Percentiles rank a stretch among this genome's conserved stretches.
These are phyloP conservation scores for Pythium periplocum DNA, from an alignment of 352 stramenopile species.

Conservation along the genomic window DNA sequence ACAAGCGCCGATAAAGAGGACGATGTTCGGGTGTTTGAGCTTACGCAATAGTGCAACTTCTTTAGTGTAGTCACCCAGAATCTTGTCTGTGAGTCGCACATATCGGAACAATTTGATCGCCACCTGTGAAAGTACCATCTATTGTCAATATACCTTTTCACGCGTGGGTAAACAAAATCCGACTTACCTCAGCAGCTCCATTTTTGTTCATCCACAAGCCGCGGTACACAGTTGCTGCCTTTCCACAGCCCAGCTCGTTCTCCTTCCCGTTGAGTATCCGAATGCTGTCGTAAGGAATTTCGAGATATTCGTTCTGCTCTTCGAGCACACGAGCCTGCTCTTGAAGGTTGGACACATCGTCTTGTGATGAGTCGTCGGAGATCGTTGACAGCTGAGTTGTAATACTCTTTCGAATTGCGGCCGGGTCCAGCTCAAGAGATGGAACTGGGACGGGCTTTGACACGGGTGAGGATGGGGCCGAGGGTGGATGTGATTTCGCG, in stretches of 20 bases:
- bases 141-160: too few relatives aligned
- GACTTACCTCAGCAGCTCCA: conserved; percentile 59
- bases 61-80: conserved; percentile 78
- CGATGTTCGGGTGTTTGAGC: conserved; percentile 88
- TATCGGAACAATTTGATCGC: conserved; percentile 86
- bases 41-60: conserved; percentile 84
- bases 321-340: conserved; percentile 80
- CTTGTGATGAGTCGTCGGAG: conserved; percentile 41
- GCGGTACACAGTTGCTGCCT: conserved; percentile 83
- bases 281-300: conserved; percentile 87
- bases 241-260: conserved; percentile 83
- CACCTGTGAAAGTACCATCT: conserved; percentile 25
- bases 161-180: neutral
- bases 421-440: too few relatives aligned
- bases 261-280: conserved; percentile 82
- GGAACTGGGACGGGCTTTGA: too few relatives aligned
- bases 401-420: too few relatives aligned
- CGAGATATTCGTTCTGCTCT: conserved; percentile 82
- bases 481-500: neutral
- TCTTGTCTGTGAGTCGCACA: conserved; percentile 84
- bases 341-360: conserved; percentile 68
- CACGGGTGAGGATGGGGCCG: conserved; percentile 3
- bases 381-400: neutral
- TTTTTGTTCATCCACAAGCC: conserved; percentile 85
- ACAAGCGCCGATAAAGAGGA: conserved; percentile 88